These are phyloP conservation scores for Pseudofabraea citricarpa DNA, from an alignment of 2,329 filamentous ascomycete genomes.

Conservation along the genomic window DNA sequence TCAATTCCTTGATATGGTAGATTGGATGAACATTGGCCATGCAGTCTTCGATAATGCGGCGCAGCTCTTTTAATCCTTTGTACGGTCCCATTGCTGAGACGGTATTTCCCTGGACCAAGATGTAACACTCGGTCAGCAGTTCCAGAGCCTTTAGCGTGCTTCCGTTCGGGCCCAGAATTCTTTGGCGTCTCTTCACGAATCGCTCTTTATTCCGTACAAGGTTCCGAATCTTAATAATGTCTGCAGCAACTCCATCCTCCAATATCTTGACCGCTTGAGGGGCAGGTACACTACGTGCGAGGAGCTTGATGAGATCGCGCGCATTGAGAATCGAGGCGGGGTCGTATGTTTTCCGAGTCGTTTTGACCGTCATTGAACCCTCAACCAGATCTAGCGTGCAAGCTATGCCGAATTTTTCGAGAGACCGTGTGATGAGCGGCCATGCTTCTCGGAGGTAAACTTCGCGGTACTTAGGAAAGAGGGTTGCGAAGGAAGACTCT, in stretches of 20 bases:
- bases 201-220: slow-evolving; percentile 90
- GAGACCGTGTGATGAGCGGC: slow-evolving; percentile 81
- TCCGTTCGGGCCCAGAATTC: slow-evolving; percentile 86
- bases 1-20: slow-evolving; percentile 91
- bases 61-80: slow-evolving; percentile 89
- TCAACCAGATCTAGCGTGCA: slow-evolving; percentile 93
- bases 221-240: slow-evolving; percentile 92
- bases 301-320: slow-evolving; percentile 87
- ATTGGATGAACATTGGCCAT: slow-evolving; percentile 91
- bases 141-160: slow-evolving; percentile 93
- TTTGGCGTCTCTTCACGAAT: slow-evolving; percentile 90
- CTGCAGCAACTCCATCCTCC: slow-evolving; percentile 85
- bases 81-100: slow-evolving; percentile 88
- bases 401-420: slow-evolving; percentile 83
- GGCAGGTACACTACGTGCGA: slow-evolving; percentile 86
- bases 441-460: slow-evolving; percentile 88
- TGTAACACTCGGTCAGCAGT: slow-evolving; percentile 84
- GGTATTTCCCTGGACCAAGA: slow-evolving; percentile 95
- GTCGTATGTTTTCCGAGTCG: slow-evolving; percentile 86
- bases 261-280: slow-evolving; percentile 93
- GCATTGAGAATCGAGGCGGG: slow-evolving; percentile 91
- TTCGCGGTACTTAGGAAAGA: slow-evolving; percentile 97
- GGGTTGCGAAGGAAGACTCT: slow-evolving; percentile 80
- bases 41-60: slow-evolving; percentile 86
- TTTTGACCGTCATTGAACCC: slow-evolving; percentile 95